Evolutionary conservation across 164 flowering plant genomes (phyloP).

Genomic region (Kingdonia uniflora): DNA sequence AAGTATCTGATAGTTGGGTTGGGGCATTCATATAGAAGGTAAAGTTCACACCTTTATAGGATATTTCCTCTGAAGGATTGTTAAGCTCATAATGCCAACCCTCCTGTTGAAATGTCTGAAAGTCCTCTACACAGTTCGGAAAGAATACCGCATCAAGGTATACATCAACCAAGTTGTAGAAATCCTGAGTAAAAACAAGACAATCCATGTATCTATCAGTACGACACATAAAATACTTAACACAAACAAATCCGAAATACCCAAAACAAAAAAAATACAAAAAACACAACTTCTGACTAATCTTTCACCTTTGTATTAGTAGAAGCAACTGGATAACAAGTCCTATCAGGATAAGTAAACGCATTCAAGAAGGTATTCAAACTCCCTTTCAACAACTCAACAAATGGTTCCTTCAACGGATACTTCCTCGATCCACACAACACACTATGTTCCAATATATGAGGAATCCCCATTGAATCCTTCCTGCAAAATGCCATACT

Average conservation of each 20-base stretch:
- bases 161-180: constrained; percentile 95
- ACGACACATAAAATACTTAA: background rate
- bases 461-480: constrained; percentile 97
- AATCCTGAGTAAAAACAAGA: constrained; percentile 46
- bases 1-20: background rate
- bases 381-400: constrained; percentile 92
- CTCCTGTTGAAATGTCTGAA: constrained; percentile 92
- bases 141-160: constrained; percentile 98
- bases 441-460: constrained; percentile 95
- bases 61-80: constrained; percentile 76
- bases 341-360: constrained; percentile 97
- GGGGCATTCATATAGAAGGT: background rate
- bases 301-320: constrained; percentile 76
- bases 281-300: constrained; percentile 1
- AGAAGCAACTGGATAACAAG: constrained; percentile 99
- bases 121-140: constrained; percentile 89
- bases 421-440: constrained; percentile 97
- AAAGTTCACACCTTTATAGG: constrained; percentile 60
- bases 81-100: constrained; percentile 99
- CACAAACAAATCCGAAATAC: background rate
- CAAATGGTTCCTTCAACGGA: constrained; percentile 97
- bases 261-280: too few species aligned
- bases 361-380: constrained; percentile 92
- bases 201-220: background rate
- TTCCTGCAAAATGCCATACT: constrained; percentile 40